Evolutionary conservation across 129 eudicot genomes (phyloP).

Genomic region (Mikania micrantha): DNA sequence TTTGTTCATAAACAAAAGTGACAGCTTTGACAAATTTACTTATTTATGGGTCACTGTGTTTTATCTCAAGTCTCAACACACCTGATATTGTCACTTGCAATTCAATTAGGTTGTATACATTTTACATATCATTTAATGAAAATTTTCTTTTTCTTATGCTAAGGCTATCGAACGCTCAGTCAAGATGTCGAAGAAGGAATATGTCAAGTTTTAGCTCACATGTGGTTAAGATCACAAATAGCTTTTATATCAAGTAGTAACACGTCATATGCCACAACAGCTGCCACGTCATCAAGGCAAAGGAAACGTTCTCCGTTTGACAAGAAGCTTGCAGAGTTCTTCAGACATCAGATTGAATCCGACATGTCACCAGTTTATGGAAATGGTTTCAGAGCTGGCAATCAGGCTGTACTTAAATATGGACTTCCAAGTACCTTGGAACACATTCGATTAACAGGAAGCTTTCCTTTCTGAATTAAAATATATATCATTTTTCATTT

Average conservation of each 20-base stretch:
- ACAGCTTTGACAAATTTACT: background rate
- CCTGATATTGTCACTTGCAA: too few relatives aligned
- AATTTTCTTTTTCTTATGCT: background rate
- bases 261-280: constrained; percentile 24
- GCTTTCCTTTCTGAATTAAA: constrained; percentile 46
- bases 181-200: constrained; percentile 96
- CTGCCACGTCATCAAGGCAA: constrained; percentile 38
- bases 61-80: too few relatives aligned
- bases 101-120: background rate
- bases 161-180: constrained; percentile 56
- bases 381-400: constrained; percentile 71
- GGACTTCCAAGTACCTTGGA: constrained; percentile 73
- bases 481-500: constrained; percentile 11
- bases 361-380: constrained; percentile 75
- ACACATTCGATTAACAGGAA: constrained; percentile 73
- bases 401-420: constrained; percentile 63
- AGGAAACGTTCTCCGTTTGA: constrained; percentile 66
- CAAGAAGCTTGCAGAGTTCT: constrained; percentile 74
- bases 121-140: background rate
- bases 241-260: constrained; percentile 24
- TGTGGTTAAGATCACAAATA: constrained; percentile 75
- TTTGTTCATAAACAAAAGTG: background rate
- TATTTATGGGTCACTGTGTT: too few relatives aligned
- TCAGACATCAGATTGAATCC: constrained; percentile 77
- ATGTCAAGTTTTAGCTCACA: constrained; percentile 81